These are phyloP conservation scores for Hyparrhenia diplandra DNA, from an alignment of 176 grass and related monocot species.

Conservation along the genomic window DNA sequence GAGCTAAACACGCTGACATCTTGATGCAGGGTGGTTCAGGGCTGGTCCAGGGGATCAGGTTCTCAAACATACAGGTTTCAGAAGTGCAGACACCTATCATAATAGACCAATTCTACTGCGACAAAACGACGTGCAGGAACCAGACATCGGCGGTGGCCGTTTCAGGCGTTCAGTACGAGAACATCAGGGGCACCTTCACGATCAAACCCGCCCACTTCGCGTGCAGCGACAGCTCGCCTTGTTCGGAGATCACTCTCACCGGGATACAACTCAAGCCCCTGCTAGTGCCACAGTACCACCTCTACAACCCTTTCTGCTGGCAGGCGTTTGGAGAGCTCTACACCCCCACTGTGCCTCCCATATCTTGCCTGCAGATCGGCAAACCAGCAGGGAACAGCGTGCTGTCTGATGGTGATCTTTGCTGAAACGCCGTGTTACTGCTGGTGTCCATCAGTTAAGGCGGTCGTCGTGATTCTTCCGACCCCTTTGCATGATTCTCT, in stretches of 20 bases:
- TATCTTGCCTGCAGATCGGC: constrained; percentile 75
- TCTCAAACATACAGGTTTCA: constrained; percentile 78
- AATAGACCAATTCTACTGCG: constrained; percentile 89
- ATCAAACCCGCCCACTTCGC: constrained; percentile 75
- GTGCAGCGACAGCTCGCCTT: constrained; percentile 68
- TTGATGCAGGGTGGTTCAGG: constrained; percentile 67
- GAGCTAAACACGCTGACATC: background rate
- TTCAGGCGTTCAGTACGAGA: constrained; percentile 68
- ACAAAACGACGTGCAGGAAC: constrained; percentile 52
- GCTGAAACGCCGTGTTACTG: constrained; percentile 46
- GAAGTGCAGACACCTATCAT: constrained; percentile 86
- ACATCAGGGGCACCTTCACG: constrained; percentile 72
- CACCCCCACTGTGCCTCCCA: constrained; percentile 62
- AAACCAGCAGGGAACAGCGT: constrained; percentile 69
- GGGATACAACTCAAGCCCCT: constrained; percentile 60
- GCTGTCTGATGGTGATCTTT: constrained; percentile 56
- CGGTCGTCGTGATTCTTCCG: constrained; percentile 40
- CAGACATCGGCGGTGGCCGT: constrained; percentile 58
- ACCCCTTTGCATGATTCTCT: constrained; percentile 26
- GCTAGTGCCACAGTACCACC: constrained; percentile 37
- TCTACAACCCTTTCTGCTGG: constrained; percentile 78
- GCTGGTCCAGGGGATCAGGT: constrained; percentile 60
- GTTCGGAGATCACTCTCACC: constrained; percentile 69
- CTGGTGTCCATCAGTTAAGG: background rate
- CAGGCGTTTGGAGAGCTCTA: constrained; percentile 64